Conservation (phyloP, 192 early-diverging fungal genomes). For the Backusella morwellensis region DNA sequence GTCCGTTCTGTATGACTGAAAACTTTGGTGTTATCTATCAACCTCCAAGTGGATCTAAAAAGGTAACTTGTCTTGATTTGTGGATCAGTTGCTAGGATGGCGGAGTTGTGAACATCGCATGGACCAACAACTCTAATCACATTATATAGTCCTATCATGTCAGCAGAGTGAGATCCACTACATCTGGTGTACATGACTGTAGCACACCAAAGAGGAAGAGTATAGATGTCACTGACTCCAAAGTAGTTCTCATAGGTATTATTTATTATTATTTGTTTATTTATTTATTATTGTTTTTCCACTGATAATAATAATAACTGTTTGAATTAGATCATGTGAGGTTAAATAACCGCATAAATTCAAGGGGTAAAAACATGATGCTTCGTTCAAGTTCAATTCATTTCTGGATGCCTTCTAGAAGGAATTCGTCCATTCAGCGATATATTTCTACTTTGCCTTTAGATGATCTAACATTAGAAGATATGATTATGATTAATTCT, state of each 20-base stretch:
- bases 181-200: background rate
- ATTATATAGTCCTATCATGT: slow-evolving; percentile 8
- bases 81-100: background rate
- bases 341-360: background rate
- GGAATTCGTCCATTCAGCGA: background rate
- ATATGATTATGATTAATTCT: slow-evolving; percentile 2
- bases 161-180: background rate
- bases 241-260: slow-evolving; percentile 1
- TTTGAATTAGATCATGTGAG: background rate
- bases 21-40: slow-evolving; percentile 14
- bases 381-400: slow-evolving; percentile 6
- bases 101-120: slow-evolving; percentile 4
- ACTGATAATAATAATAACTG: background rate
- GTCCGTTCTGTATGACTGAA: slow-evolving; percentile 8
- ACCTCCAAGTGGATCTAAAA: background rate
- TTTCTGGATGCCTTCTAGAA: background rate
- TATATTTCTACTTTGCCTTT: background rate
- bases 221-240: background rate
- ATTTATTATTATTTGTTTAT: background rate
- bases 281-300: background rate
- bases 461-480: background rate
- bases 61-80: background rate
- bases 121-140: background rate
- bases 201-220: background rate
- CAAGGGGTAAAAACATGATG: background rate